These are phyloP conservation scores for Phytopythium mirpurense DNA, from an alignment of 352 stramenopile species.

Conservation along the genomic window DNA sequence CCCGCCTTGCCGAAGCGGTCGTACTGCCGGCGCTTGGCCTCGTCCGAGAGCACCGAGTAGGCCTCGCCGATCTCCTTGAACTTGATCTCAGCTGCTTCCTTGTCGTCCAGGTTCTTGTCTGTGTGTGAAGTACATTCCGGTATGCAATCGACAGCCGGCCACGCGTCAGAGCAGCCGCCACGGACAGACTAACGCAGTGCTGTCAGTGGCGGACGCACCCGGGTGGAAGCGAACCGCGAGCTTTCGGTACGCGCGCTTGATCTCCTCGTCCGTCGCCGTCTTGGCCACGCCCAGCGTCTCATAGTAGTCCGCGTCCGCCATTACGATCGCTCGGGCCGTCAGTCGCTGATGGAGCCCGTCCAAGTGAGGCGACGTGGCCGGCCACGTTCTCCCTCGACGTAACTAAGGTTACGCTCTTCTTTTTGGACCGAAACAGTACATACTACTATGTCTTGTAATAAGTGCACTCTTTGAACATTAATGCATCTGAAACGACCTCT, in stretches of 20 bases:
- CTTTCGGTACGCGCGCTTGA: slow-evolving; percentile 85
- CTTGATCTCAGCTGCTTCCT: slow-evolving; percentile 83
- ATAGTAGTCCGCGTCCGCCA: slow-evolving; percentile 68
- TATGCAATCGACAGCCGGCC: no score
- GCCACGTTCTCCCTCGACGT: background rate
- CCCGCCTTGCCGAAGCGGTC: slow-evolving; percentile 88
- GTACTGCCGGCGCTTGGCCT: slow-evolving; percentile 84
- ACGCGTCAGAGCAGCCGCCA: no score
- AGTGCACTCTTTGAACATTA: background rate
- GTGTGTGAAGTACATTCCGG: no score
- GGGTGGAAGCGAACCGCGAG: slow-evolving; percentile 86
- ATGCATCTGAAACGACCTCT: background rate
- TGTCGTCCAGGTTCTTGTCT: slow-evolving; percentile 90
- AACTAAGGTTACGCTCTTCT: slow-evolving; percentile 1
- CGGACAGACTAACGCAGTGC: no score
- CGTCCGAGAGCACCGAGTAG: slow-evolving; percentile 90
- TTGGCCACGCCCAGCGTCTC: slow-evolving; percentile 60
- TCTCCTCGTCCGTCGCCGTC: slow-evolving; percentile 71
- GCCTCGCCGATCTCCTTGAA: slow-evolving; percentile 90
- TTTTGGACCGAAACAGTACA: background rate
- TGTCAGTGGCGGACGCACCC: no score
- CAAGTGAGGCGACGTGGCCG: background rate
- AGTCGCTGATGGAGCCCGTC: no score
- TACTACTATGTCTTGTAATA: no score
- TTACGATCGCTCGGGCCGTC: slow-evolving; percentile 2